Evolutionary conservation across 805 yeast genomes (phyloP), one percentile per base, ranked within the genome.

Genomic region (Pichia deserticola): DNA sequence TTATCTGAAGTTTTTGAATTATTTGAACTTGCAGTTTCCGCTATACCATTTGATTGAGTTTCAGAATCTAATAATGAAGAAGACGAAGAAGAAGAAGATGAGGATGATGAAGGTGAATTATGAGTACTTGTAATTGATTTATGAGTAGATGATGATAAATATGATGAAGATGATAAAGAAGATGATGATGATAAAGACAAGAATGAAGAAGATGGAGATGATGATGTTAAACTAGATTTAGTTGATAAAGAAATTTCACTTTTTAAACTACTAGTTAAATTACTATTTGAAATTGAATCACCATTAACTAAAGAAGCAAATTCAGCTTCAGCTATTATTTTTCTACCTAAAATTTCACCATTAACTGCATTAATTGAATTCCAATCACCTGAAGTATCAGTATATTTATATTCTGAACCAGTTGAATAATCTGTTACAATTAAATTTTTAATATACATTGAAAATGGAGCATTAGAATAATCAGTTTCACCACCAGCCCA

Each of bases 401-500:
- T 59, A 60, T 83, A 84, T 35, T 68, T 57, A 62, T 84, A 84
- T 52, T 73, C 70, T 3, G 70, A 57, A 45, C 90, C 92, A 27
- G 81, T 69, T 1, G 89, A 83, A 61, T 82, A 84, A 65, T 84
- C 89, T 28, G 81, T 71, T n/a, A 86, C 84, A 32, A 73, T 63
- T 40, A 88, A 60, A 5, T 74, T 70, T 60, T 81, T 71, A 56
- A 89, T 73, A 55, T 72, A 60, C 86, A 86, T 84, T 20, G 79
- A 60, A 66, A 81, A 87, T 46, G 93, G 92, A 30, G 80, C 87
- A 30, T 76, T 61, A 5, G 76, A 54, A 60, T 79, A 84, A 61
- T 86, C 82, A 12, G 89, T 80, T 20, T 57, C 51, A 50, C 95
- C 95, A 51, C 92, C 92, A 5, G 92, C 89, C 93, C 93, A 85